phyloP scores from a whole-genome alignment of 2,329 filamentous ascomycete species.

The Coniochaeta prunicola region DNA sequence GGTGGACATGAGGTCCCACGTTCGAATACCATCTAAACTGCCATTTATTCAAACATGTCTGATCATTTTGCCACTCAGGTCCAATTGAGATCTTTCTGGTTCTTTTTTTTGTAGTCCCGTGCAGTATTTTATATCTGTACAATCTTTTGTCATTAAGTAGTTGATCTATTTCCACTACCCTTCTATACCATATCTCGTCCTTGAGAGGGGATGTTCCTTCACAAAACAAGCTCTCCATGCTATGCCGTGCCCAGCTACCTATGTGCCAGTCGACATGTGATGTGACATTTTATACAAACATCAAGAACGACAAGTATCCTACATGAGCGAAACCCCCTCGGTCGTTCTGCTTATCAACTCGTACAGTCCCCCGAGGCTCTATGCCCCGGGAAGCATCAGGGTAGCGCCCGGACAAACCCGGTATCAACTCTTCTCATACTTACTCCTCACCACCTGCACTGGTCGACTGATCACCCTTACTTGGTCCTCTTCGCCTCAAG shows the following conservation, averaged over 20 bases:
- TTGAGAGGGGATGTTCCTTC: not conserved
- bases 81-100: too few species aligned
- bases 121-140: too few species aligned
- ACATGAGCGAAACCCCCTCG: not conserved
- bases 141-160: not conserved
- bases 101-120: not conserved
- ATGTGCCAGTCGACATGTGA: not conserved
- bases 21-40: not conserved
- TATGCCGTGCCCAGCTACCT: not conserved
- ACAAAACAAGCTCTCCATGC: not conserved
- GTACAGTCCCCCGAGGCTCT: not conserved
- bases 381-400: not conserved
- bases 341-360: not conserved
- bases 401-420: not conserved
- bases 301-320: not conserved
- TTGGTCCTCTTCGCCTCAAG: constrained; percentile 49
- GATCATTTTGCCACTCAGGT: not conserved
- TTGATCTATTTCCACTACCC: not conserved
- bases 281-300: not conserved
- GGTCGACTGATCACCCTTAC: too few species aligned
- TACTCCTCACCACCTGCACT: too few species aligned
- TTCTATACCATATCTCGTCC: not conserved
- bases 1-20: not conserved
- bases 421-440: not conserved
- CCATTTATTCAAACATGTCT: not conserved